Conservation (phyloP, 78 protist genomes). For the Isochrysis galbana region DNA sequence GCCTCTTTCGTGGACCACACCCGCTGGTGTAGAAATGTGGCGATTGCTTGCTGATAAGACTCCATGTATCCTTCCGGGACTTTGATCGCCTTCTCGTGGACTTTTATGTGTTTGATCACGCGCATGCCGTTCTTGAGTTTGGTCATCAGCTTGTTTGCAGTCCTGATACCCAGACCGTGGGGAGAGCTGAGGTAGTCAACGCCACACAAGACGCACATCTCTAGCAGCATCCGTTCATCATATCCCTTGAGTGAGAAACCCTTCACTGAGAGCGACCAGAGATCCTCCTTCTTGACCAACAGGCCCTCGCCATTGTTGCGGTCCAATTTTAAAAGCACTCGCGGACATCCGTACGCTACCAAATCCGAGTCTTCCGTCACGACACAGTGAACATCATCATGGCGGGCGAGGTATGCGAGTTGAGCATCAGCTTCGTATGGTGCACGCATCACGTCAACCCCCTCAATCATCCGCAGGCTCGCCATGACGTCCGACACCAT, state of each 20-base stretch:
- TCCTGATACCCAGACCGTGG: neutral
- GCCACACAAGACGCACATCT: neutral
- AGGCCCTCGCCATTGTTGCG: neutral
- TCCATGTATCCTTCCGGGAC: neutral
- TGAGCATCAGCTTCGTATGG: conserved; percentile 76
- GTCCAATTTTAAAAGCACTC: conserved; percentile 17
- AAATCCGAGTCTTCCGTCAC: conserved; percentile 88
- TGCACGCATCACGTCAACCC: neutral
- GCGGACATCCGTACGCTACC: conserved; percentile 77
- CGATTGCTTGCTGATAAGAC: neutral
- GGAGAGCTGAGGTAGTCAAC: neutral
- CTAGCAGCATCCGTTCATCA: neutral
- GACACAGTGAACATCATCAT: conserved; percentile 31
- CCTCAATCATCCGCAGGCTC: neutral
- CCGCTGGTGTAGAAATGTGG: neutral
- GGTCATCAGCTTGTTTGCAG: neutral
- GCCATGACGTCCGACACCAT: neutral
- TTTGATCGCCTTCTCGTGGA: neutral
- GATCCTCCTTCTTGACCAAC: neutral
- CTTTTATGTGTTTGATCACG: neutral
- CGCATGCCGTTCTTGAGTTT: conserved; percentile 9
- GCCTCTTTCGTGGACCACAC: neutral
- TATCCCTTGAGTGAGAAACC: neutral
- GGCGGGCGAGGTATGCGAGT: conserved; percentile 82
- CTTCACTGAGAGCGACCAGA: neutral